Conservation (phyloP, 2,329 filamentous ascomycete genomes). For the Dryadomyces sulphureus region DNA sequence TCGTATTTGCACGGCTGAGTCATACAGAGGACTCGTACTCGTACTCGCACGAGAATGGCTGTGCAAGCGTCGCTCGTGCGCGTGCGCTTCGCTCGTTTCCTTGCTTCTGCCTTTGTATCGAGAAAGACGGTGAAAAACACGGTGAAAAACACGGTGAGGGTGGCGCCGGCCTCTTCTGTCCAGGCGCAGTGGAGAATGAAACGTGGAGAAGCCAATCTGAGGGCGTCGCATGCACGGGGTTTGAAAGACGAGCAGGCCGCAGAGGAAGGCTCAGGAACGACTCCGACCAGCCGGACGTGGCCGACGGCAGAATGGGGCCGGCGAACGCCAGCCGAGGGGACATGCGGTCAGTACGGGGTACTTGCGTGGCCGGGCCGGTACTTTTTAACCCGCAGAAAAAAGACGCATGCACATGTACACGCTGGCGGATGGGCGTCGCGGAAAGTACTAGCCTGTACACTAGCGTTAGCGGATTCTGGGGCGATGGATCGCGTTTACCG, state of each 20-base stretch:
- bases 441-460: background rate
- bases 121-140: background rate
- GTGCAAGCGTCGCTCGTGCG: too few relatives aligned
- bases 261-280: slow-evolving; percentile 5
- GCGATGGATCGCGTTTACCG: background rate
- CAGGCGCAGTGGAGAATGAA: background rate
- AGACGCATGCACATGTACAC: too few relatives aligned
- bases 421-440: too few relatives aligned
- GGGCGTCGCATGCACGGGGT: background rate
- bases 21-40: too few relatives aligned
- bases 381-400: too few relatives aligned
- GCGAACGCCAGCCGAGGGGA: background rate
- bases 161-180: background rate
- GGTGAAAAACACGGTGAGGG: background rate
- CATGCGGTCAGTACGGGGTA: slow-evolving; percentile 3
- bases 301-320: slow-evolving; percentile 1
- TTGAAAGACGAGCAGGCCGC: background rate
- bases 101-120: too few relatives aligned
- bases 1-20: too few relatives aligned
- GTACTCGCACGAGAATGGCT: too few relatives aligned
- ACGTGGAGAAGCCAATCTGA: slow-evolving; percentile 1
- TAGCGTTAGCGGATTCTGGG: background rate
- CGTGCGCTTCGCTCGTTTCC: too few relatives aligned
- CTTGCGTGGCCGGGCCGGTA: background rate
- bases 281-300: slow-evolving; percentile 4